These are phyloP conservation scores for Clathrus columnatus DNA, from an alignment of 768 basidiomycete genomes.

Conservation along the genomic window DNA sequence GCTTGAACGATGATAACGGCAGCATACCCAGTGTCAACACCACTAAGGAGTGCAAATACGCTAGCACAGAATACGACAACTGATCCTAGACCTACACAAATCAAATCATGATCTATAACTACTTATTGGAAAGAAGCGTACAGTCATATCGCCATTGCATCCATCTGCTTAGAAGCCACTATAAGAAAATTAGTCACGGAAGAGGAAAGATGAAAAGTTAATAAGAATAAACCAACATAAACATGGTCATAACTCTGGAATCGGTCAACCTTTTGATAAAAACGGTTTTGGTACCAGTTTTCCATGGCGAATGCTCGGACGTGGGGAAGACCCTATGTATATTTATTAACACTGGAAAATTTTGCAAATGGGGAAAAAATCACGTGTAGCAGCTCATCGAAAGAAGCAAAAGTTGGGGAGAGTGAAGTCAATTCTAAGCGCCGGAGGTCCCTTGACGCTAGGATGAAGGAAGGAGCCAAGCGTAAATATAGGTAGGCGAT, in stretches of 20 bases:
- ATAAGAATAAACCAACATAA: constrained; percentile 38
- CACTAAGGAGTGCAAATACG: constrained; percentile 53
- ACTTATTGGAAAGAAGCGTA: constrained; percentile 23
- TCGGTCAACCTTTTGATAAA: constrained; percentile 49
- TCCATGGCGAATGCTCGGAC: constrained; percentile 70
- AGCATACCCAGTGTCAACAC: constrained; percentile 49
- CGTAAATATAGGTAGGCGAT: constrained; percentile 65
- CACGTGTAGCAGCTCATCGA: constrained; percentile 52
- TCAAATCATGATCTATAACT: background rate
- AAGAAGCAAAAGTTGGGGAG: constrained; percentile 66
- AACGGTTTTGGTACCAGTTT: constrained; percentile 51
- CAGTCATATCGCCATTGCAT: constrained; percentile 69
- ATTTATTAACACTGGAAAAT: background rate
- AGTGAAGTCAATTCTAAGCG: constrained; percentile 57
- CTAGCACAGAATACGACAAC: constrained; percentile 63
- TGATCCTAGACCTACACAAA: constrained; percentile 49
- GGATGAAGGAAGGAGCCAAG: constrained; percentile 51
- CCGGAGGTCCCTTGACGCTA: constrained; percentile 57
- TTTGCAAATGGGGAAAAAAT: background rate
- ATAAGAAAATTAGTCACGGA: background rate
- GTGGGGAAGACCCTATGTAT: constrained; percentile 42
- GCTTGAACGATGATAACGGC: constrained; percentile 69
- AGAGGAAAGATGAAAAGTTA: background rate
- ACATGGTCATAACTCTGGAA: constrained; percentile 67
- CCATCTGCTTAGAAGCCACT: constrained; percentile 68